Percentiles rank a stretch among this genome's conserved stretches.
phyloP scores from a whole-genome alignment of 2,329 filamentous ascomycete species.

The Cytospora piceicola region DNA sequence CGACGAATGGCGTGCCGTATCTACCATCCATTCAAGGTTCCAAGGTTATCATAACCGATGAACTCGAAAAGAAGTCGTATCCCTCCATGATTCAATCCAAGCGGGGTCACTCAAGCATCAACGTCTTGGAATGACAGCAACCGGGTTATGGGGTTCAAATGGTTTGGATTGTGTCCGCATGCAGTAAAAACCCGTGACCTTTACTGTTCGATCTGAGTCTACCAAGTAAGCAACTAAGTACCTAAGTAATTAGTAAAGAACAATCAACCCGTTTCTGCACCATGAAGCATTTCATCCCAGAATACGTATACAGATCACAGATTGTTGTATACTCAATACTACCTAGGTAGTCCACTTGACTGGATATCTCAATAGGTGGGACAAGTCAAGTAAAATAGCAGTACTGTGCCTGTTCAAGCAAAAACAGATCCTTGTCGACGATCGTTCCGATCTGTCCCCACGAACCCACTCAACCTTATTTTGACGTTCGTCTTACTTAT shows the following conservation, averaged over 20 bases:
- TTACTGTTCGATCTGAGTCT: neutral
- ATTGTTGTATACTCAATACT: neutral
- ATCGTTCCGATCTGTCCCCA: slow-evolving; percentile 4
- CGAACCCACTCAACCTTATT: slow-evolving; percentile 12
- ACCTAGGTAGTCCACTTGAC: neutral
- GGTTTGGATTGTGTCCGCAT: no score
- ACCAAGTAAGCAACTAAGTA: no score
- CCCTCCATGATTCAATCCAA: neutral
- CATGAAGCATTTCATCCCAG: neutral
- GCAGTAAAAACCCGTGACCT: neutral
- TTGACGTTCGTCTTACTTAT: slow-evolving; percentile 1
- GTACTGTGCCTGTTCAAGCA: neutral
- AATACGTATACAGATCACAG: neutral
- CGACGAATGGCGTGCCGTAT: neutral
- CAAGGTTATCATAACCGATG: neutral
- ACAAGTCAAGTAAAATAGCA: neutral
- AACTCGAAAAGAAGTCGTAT: neutral
- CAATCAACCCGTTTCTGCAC: neutral
- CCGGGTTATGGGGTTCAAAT: neutral
- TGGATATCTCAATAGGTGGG: neutral
- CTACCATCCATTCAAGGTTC: no score
- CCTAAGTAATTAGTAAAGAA: neutral
- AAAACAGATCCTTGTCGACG: neutral
- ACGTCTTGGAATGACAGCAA: neutral
- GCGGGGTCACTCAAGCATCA: neutral